These are phyloP conservation scores for Chaetomium sp. DNA, from an alignment of 2,329 filamentous ascomycete species.

Conservation along the genomic window DNA sequence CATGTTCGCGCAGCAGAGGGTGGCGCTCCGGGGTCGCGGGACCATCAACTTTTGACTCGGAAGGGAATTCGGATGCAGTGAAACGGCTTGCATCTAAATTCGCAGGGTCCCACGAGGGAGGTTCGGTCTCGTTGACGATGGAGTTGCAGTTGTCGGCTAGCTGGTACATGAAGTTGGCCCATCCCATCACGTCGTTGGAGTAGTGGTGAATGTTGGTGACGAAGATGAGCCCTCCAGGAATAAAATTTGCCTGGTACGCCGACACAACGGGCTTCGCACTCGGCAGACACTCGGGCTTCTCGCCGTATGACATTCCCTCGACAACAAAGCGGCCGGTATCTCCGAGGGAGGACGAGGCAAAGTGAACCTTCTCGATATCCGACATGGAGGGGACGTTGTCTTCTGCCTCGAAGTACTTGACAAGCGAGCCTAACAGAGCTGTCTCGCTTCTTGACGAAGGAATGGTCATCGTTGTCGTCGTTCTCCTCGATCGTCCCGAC, in stretches of 20 bases:
- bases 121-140: conserved; percentile 36
- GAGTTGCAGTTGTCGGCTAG: conserved; percentile 49
- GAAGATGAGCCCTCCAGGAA: conserved; percentile 47
- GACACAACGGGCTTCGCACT: conserved; percentile 40
- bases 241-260: conserved; percentile 47
- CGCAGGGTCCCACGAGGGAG: conserved; percentile 42
- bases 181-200: conserved; percentile 47
- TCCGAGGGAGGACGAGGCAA: conserved; percentile 39
- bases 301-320: conserved; percentile 44
- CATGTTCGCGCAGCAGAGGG: conserved; percentile 34
- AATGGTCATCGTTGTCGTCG: conserved; percentile 39
- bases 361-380: conserved; percentile 44
- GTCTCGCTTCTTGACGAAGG: conserved; percentile 38
- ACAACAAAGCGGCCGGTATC: conserved; percentile 42
- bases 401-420: conserved; percentile 37
- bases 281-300: conserved; percentile 44
- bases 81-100: conserved; percentile 43
- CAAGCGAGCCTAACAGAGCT: conserved; percentile 36
- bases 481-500: conserved; percentile 46
- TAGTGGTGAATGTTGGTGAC: conserved; percentile 49
- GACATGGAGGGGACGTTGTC: conserved; percentile 43
- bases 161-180: conserved; percentile 43
- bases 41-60: conserved; percentile 38
- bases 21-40: conserved; percentile 36
- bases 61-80: conserved; percentile 35